Evolutionary conservation across 106 monocot genomes (phyloP).

Genomic region (Dioscorea dumetorum): DNA sequence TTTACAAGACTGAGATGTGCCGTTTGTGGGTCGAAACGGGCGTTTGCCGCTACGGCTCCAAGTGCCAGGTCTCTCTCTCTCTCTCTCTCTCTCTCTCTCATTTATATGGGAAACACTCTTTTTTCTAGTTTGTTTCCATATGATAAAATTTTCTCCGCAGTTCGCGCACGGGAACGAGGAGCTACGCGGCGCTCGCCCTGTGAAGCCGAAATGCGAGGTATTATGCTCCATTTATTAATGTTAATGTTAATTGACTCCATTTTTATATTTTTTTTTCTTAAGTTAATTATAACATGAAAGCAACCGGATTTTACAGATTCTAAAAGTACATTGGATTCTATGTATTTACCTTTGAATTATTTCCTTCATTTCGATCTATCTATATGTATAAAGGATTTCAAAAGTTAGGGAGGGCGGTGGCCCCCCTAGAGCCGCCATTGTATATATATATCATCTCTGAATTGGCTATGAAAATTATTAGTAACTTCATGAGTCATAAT

Average conservation of each 20-base stretch:
- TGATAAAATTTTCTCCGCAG: neutral
- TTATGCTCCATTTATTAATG: too few species aligned
- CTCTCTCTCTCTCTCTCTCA: neutral
- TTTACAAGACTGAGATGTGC: constrained; percentile 17
- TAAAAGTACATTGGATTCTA: too few species aligned
- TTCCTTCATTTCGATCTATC: too few species aligned
- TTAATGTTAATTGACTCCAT: neutral
- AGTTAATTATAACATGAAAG: neutral
- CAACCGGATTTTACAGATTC: neutral
- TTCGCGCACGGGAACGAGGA: constrained; percentile 22
- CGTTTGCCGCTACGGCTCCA: constrained; percentile 18
- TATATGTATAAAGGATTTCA: too few species aligned
- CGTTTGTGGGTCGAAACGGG: constrained; percentile 12
- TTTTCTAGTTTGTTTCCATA: too few species aligned
- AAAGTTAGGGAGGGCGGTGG: too few species aligned
- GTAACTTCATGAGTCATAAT: too few species aligned
- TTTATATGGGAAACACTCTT: too few species aligned
- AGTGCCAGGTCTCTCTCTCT: constrained; percentile 16
- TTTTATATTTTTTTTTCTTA: neutral
- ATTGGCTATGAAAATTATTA: too few species aligned
- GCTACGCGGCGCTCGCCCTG: constrained; percentile 5
- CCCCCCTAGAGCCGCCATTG: too few species aligned
- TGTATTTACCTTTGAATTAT: too few species aligned
- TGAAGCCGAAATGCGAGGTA: constrained; percentile 10
- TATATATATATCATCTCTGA: too few species aligned